These are phyloP conservation scores for Penicillium flavigenum DNA, from an alignment of 495 filamentous ascomycete species.

Conservation along the genomic window DNA sequence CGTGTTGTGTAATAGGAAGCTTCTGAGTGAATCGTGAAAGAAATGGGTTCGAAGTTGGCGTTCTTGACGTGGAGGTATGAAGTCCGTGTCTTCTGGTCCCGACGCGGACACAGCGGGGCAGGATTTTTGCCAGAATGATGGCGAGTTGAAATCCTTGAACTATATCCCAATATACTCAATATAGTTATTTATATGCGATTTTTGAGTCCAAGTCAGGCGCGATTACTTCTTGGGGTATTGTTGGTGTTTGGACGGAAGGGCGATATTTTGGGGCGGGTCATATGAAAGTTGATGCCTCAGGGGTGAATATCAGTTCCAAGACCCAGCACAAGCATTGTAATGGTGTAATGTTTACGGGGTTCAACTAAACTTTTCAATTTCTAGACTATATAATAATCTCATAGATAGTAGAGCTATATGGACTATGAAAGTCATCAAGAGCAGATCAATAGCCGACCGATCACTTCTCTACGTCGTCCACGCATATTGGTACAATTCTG, in stretches of 20 bases:
- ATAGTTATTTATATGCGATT: neutral
- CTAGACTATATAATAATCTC: neutral
- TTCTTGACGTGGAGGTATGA: conserved; percentile 4
- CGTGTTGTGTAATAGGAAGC: neutral
- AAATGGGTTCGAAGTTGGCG: neutral
- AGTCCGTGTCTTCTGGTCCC: conserved; percentile 11
- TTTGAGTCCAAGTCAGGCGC: neutral
- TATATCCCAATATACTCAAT: neutral
- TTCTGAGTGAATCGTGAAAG: neutral
- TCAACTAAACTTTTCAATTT: neutral
- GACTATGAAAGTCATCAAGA: neutral
- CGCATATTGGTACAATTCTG: too few relatives aligned
- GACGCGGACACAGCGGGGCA: conserved; percentile 8
- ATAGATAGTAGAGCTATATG: neutral
- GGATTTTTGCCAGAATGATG: conserved; percentile 17
- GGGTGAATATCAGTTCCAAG: neutral
- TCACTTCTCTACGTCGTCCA: too few relatives aligned
- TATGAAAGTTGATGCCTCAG: neutral
- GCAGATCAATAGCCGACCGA: neutral
- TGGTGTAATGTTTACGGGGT: neutral
- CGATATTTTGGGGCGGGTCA: neutral
- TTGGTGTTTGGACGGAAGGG: neutral
- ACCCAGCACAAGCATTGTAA: neutral
- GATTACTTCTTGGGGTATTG: neutral
- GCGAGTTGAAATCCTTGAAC: neutral